A percentile compares a stretch with the other conserved stretches of the same genome.
Conservation (phyloP, 148 eudicot species). For the Gaultheria prostrata region DNA sequence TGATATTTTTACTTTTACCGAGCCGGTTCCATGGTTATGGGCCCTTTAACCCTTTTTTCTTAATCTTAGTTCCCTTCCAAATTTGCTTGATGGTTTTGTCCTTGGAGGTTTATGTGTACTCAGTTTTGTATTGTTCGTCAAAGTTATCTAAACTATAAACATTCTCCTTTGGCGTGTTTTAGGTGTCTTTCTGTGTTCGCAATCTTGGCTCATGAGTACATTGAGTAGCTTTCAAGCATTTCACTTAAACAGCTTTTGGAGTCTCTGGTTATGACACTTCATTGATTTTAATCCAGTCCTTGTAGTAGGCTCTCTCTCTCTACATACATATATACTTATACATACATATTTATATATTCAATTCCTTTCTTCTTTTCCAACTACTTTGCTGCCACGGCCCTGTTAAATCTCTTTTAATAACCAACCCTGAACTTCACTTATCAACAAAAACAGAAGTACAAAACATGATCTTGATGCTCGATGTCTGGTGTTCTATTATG, state of each 20-base stretch:
- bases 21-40: neutral
- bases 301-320: neutral
- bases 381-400: neutral
- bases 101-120: neutral
- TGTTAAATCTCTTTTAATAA: neutral
- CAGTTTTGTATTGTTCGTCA: neutral
- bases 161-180: neutral
- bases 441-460: no score
- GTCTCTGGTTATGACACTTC: neutral
- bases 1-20: neutral
- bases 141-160: neutral
- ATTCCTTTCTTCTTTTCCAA: neutral
- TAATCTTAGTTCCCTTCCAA: neutral
- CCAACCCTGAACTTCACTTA: neutral
- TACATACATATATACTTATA: neutral
- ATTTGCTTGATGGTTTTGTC: neutral
- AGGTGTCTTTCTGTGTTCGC: neutral
- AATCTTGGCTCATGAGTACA: neutral
- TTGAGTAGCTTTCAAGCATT: neutral
- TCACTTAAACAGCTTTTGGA: neutral
- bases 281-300: neutral
- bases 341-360: no score
- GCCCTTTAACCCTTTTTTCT: neutral
- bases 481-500: no score
- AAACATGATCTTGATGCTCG: no score